A percentile compares a stretch with the other conserved stretches of the same genome.
Conservation (phyloP, 116 monocot species). For the Phalaenopsis hybrid region DNA sequence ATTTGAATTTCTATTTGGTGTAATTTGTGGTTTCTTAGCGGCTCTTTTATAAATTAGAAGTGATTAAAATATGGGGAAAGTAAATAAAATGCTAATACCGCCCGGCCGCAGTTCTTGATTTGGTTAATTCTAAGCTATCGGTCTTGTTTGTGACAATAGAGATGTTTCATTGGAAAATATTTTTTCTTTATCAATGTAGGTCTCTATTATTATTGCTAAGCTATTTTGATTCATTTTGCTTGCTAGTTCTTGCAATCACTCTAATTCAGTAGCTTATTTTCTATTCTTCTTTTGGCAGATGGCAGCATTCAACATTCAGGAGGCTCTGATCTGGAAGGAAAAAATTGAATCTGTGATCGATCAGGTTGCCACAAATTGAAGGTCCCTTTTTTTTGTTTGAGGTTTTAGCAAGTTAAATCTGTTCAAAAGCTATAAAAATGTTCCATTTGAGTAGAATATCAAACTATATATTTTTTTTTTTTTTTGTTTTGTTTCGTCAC, state of each 20-base stretch:
- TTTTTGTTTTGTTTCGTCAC: background rate
- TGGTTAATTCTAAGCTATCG: no score
- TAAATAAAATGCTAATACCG: no score
- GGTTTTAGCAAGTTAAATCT: background rate
- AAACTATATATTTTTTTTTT: background rate
- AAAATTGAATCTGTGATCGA: constrained; percentile 90
- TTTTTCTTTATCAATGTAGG: background rate
- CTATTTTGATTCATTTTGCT: background rate
- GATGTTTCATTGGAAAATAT: background rate
- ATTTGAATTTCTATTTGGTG: no score
- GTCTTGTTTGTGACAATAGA: background rate
- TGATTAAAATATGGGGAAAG: no score
- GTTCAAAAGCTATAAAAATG: background rate
- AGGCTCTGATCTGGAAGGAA: constrained; percentile 73
- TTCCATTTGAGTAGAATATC: background rate
- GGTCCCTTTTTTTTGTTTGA: background rate
- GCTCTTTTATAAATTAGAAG: no score
- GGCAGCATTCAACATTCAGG: constrained; percentile 86
- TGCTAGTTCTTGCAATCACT: background rate
- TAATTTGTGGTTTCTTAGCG: no score
- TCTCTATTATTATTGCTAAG: background rate
- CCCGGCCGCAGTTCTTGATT: no score
- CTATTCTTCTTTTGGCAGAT: constrained; percentile 42
- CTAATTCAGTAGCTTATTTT: constrained; percentile 4
- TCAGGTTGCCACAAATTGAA: constrained; percentile 37